Conservation (phyloP, 345 rosid species). For the Arabidopsis suecica region DNA sequence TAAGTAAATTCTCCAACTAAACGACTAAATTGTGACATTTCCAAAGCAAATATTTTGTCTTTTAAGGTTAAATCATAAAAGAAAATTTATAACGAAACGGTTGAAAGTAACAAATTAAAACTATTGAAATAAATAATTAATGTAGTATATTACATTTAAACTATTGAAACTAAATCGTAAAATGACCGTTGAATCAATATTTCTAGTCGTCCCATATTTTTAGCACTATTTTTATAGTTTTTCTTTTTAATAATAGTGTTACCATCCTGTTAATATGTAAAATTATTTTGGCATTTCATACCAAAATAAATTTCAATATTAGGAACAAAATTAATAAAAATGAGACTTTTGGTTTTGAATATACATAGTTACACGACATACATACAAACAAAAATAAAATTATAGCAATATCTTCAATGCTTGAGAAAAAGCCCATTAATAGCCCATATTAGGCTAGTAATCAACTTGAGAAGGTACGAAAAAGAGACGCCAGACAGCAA, state of each 20-base stretch:
- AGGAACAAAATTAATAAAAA: background rate
- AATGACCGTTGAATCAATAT: background rate
- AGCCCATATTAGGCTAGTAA: conserved; percentile 23
- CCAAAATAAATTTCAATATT: background rate
- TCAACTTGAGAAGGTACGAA: background rate
- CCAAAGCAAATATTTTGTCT: background rate
- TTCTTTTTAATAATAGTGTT: background rate
- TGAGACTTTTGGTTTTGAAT: background rate
- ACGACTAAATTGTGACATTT: background rate
- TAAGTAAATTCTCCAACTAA: background rate
- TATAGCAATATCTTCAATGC: background rate
- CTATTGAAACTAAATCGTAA: background rate
- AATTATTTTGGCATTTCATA: background rate
- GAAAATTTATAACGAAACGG: background rate
- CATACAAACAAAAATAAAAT: background rate
- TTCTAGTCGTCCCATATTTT: background rate
- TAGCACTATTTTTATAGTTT: background rate
- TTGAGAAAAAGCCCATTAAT: conserved; percentile 14
- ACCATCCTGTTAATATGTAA: background rate
- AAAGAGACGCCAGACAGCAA: background rate
- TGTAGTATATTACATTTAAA: background rate
- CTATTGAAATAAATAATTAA: background rate
- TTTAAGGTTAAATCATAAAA: background rate
- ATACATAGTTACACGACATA: background rate
- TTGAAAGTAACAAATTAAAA: background rate